Evolutionary conservation across 306 rosid species (phyloP).

Genomic region (Pterocarpus macrocarpus): DNA sequence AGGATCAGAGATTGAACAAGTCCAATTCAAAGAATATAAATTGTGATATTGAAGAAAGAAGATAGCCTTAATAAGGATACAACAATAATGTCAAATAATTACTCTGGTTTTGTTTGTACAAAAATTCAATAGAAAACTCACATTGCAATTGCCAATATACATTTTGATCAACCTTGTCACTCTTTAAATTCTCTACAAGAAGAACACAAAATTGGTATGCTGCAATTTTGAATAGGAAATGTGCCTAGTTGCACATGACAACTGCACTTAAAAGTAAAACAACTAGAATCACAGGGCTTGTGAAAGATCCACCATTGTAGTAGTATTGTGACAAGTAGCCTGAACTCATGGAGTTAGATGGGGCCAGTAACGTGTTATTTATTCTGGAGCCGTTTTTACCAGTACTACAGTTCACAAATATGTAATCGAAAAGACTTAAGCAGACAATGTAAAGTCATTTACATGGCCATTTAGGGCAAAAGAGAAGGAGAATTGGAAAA

Average conservation of each 20-base stretch:
- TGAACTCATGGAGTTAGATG: slow-evolving; percentile 74
- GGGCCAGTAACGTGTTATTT: slow-evolving; percentile 71
- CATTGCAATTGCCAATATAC: slow-evolving; percentile 52
- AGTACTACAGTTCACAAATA: slow-evolving; percentile 53
- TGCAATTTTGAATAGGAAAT: slow-evolving; percentile 37
- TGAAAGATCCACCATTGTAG: slow-evolving; percentile 55
- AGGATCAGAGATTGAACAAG: background rate
- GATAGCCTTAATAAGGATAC: slow-evolving; percentile 40
- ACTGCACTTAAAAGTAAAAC: slow-evolving; percentile 58
- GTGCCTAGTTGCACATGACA: slow-evolving; percentile 52
- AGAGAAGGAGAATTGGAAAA: background rate
- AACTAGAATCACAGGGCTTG: slow-evolving; percentile 58
- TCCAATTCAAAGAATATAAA: slow-evolving; percentile 56
- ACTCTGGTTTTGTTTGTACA: slow-evolving; percentile 60
- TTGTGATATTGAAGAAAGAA: slow-evolving; percentile 4
- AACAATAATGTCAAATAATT: slow-evolving; percentile 51
- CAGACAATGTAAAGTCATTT: slow-evolving; percentile 25
- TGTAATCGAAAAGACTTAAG: slow-evolving; percentile 30
- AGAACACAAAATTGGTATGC: slow-evolving; percentile 70
- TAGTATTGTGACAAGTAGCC: slow-evolving; percentile 61
- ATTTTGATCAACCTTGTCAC: slow-evolving; percentile 52
- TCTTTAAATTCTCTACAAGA: slow-evolving; percentile 51
- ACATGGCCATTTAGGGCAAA: background rate
- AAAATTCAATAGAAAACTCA: slow-evolving; percentile 49
- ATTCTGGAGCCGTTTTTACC: slow-evolving; percentile 65